phyloP scores from a whole-genome alignment of 306 rosid species.

The Quercus parvula region DNA sequence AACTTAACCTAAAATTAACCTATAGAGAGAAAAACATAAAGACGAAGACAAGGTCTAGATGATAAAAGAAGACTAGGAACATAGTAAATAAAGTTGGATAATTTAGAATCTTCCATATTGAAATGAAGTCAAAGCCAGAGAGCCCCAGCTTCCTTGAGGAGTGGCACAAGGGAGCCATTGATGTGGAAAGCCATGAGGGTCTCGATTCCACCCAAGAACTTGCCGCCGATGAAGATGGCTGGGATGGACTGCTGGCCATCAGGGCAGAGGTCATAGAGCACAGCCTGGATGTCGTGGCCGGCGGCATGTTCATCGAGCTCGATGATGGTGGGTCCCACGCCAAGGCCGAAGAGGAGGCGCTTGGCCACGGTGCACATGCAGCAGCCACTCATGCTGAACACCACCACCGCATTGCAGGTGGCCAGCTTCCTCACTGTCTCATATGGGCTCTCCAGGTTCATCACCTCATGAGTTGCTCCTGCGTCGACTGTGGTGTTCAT shows the following conservation, averaged over 20 bases:
- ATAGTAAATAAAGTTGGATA: neutral
- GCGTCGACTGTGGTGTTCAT: neutral
- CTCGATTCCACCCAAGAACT: slow-evolving; percentile 82
- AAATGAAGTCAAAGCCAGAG: slow-evolving; percentile 60
- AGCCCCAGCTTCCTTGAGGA: slow-evolving; percentile 78
- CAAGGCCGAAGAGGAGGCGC: slow-evolving; percentile 76
- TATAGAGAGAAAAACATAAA: neutral
- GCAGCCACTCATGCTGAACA: slow-evolving; percentile 69
- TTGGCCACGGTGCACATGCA: slow-evolving; percentile 86
- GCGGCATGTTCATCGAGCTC: slow-evolving; percentile 63
- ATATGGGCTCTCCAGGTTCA: slow-evolving; percentile 16
- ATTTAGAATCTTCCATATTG: neutral
- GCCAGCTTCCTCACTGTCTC: slow-evolving; percentile 51
- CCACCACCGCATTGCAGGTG: slow-evolving; percentile 63
- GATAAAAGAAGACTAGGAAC: neutral
- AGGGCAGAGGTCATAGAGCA: slow-evolving; percentile 36
- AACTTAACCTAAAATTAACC: neutral
- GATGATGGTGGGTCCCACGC: slow-evolving; percentile 68
- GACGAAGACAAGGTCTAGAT: neutral
- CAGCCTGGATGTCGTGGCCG: slow-evolving; percentile 43
- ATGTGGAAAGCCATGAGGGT: slow-evolving; percentile 76
- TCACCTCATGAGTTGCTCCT: neutral
- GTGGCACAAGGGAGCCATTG: slow-evolving; percentile 71
- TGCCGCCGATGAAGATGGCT: slow-evolving; percentile 71
- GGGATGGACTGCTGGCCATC: slow-evolving; percentile 42